Evolutionary conservation across 306 rosid species (phyloP), one percentile per base, ranked within the genome.

Genomic region (Casuarina equisetifolia): DNA sequence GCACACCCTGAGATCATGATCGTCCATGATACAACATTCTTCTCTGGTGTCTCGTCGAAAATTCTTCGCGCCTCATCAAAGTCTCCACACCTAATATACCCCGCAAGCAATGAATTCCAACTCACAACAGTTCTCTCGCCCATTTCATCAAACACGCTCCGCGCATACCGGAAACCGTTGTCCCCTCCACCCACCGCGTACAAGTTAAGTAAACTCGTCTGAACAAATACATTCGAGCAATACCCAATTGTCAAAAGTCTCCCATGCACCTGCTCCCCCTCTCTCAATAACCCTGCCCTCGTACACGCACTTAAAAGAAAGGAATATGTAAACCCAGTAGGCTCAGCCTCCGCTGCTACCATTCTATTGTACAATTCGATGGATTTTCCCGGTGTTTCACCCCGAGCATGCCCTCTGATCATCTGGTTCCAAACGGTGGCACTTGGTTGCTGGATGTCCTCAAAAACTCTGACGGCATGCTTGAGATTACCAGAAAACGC

Each of bases 21-120:
- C 3, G 91, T 94, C 94, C 97, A 89, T 12, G 97, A 86, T 53
- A 79, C 88, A 72, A 83, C 87, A 85, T 91, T 91, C 78, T 88
- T 85, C 74, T 68, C 42, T 0, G 90, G 90, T 87, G 91, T 87
- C 73, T 82, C 88, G 2, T 82, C 78, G 43, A 93, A 90, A 78
- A 88, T 72, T 52, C 78, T 75, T 44, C 72, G 16, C 6, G 89
- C 93, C 11, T 69, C 80, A 74, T 83, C 90, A 69, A 84, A 70
- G 76, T 88, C 86, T 38, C 84, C 78, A 2, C 79, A 66, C 82
- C 84, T 80, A 66, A 88, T 59, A 64, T 89, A 88, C 73, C 89
- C 92, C 17, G 78, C 82, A 11, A 93, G 92, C 79, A 90, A 63
- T 9, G 89, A 82, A 76, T 93, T 89, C 98, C 97, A 88, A 68